Base-by-base conservation (phyloP, 768 basidiomycete genomes). In the Xerocomellus chrysenteron region DNA sequence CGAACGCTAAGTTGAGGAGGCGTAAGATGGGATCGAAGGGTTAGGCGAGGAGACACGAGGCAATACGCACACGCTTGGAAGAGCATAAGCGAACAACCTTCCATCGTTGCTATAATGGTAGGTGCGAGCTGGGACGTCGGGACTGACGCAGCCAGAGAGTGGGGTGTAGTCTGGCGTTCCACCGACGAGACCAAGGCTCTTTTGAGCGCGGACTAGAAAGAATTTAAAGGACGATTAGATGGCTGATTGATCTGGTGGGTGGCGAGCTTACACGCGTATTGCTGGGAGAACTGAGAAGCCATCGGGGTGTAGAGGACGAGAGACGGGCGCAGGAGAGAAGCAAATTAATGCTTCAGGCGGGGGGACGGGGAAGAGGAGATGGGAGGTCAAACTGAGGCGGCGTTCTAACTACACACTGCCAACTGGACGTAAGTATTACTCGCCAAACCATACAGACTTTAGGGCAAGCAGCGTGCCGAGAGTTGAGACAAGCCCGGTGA, bases 101-200 rank as follows among this genome's bases (percentile, higher is more conserved):
- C 94, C 95, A 67, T 97, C 92, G 54, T 80, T 78, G 68, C 92
- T 94, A 75, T 96, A 96, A 62, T 81, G 80, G 70, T 83, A 90
- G 52, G 84, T 87, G 64, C 90, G 82, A 41, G 87, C 86, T 54
- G 91, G 78, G 28, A 80, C 83, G 43, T 90, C 88, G 45, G 90
- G 90, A 35, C 75, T 78, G 55, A 73, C 72, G 64, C 90, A 91
- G 42, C 81, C 82, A 58, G 83, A 74, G 24, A 91, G 74, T 17
- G 84, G 73, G 21, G 75, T 66, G 70, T 94, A 98, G 66, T 82
- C 79, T 47, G 96, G 93, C 11, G 87, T 80, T 48, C 90, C 92
- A 58, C 85, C 26, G 26, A 28, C 81, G 68, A 98, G 84, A 63
- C 92, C 92, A 52, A 96, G 78, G 57, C 83, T 81, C 84, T 97